These are phyloP conservation scores for Didymosphaeria variabile DNA, from an alignment of 2,329 filamentous ascomycete genomes.

Conservation along the genomic window DNA sequence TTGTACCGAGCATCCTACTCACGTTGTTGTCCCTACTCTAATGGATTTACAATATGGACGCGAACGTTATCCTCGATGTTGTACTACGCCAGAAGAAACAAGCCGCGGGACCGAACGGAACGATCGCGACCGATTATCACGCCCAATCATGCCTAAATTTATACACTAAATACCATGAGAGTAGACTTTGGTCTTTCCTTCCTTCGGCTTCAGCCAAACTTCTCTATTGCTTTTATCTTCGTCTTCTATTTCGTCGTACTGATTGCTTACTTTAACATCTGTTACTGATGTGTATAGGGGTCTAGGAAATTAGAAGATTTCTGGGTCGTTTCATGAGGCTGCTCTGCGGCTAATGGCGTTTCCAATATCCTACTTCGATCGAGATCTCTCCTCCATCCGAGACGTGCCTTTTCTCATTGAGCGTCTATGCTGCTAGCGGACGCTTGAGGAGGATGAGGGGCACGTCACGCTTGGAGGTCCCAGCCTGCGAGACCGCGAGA, in stretches of 20 bases:
- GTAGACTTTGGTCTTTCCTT: conserved; percentile 14
- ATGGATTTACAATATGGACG: conserved; percentile 10
- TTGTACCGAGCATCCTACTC: conserved; percentile 12
- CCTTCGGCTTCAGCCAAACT: conserved; percentile 14
- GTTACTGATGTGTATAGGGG: conserved; percentile 34
- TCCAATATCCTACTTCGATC: neutral
- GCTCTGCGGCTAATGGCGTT: conserved; percentile 2
- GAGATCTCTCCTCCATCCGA: conserved; percentile 15
- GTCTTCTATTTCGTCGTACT: neutral
- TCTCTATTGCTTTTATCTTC: conserved; percentile 20
- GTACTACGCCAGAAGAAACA: conserved; percentile 6
- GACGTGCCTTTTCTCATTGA: conserved; percentile 50
- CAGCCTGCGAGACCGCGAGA: too few relatives aligned
- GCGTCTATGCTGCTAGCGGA: conserved; percentile 36
- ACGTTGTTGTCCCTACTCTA: conserved; percentile 14
- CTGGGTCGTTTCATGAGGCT: neutral
- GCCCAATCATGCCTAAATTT: conserved; percentile 9
- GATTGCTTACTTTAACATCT: neutral
- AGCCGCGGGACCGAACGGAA: conserved; percentile 8
- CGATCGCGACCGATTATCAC: conserved; percentile 5
- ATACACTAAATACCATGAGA: conserved; percentile 25
- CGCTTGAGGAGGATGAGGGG: conserved; percentile 40
- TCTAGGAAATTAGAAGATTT: conserved; percentile 23
- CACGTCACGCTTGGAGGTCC: neutral
- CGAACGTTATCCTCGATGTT: conserved; percentile 13